Evolutionary conservation across 768 basidiomycete species (phyloP).

Genomic region (Trametes cingulata): DNA sequence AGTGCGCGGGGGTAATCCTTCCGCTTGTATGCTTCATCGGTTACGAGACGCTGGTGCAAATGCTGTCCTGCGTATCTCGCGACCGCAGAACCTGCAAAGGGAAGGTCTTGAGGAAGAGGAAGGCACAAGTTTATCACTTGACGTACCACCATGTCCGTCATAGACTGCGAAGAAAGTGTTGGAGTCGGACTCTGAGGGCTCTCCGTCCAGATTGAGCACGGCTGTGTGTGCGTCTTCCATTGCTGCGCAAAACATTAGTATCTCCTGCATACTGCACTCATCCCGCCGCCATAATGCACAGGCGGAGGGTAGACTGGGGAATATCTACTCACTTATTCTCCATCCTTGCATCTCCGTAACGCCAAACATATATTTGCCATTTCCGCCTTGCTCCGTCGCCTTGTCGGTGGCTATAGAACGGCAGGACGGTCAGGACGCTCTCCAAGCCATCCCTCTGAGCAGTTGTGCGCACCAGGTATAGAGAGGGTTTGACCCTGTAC

Average conservation of each 20-base stretch:
- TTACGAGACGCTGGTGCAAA: constrained; percentile 73
- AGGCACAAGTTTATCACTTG: constrained; percentile 2
- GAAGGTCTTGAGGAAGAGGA: not conserved
- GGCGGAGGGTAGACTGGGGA: not conserved
- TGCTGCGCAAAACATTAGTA: constrained; percentile 46
- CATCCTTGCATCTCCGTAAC: constrained; percentile 99
- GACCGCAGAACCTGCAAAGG: constrained; percentile 67
- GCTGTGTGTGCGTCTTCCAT: constrained; percentile 97
- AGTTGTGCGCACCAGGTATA: constrained; percentile 24
- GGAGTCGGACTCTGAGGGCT: constrained; percentile 33
- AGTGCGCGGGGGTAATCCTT: constrained; percentile 74
- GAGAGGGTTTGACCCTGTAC: constrained; percentile 34
- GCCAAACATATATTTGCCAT: constrained; percentile 70
- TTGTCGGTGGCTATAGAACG: constrained; percentile 71
- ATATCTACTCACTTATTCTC: constrained; percentile 84
- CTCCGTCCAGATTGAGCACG: constrained; percentile 66
- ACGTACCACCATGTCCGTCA: constrained; percentile 94
- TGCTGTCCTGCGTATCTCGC: constrained; percentile 85
- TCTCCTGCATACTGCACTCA: too few relatives aligned
- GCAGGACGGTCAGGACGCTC: not conserved
- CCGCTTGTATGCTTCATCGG: constrained; percentile 71
- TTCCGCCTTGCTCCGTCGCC: constrained; percentile 68
- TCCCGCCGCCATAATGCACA: not conserved
- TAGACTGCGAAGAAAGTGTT: constrained; percentile 96
- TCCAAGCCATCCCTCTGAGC: not conserved